Percentiles rank a stretch among this genome's conserved stretches.
phyloP scores from a whole-genome alignment of 805 yeast genomes.

The Saturnispora zaruensis region DNA sequence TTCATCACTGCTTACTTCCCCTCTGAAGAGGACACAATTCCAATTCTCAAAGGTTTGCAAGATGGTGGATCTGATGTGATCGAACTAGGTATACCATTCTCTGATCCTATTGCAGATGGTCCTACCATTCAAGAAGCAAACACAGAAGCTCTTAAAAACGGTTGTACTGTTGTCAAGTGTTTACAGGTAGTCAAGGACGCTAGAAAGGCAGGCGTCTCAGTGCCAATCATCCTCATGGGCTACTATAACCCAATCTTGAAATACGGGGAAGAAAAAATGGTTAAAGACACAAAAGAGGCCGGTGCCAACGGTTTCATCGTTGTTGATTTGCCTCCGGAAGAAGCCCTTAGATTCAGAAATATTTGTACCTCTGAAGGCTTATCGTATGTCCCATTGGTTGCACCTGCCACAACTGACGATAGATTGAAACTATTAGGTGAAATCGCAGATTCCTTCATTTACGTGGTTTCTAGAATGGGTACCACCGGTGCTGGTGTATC shows the following conservation, averaged over 20 bases:
- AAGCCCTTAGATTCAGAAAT: slow-evolving; percentile 79
- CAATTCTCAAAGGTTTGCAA: slow-evolving; percentile 80
- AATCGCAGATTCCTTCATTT: slow-evolving; percentile 91
- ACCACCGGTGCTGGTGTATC: slow-evolving; percentile 82
- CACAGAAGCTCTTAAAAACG: slow-evolving; percentile 72
- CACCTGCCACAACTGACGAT: slow-evolving; percentile 93
- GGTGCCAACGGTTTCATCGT: slow-evolving; percentile 95
- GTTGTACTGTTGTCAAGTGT: slow-evolving; percentile 61
- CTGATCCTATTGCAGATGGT: slow-evolving; percentile 99
- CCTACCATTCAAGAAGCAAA: slow-evolving; percentile 92
- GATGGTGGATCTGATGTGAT: slow-evolving; percentile 93
- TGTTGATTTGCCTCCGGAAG: slow-evolving; percentile 97
- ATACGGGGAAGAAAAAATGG: slow-evolving; percentile 81
- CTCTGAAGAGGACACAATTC: slow-evolving; percentile 76
- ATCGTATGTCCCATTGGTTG: slow-evolving; percentile 87
- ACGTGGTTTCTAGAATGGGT: slow-evolving; percentile 97
- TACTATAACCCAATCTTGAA: slow-evolving; percentile 90
- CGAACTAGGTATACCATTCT: slow-evolving; percentile 92
- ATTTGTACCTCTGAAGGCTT: slow-evolving; percentile 59
- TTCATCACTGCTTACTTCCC: slow-evolving; percentile 96
- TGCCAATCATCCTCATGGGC: slow-evolving; percentile 93
- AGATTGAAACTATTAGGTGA: slow-evolving; percentile 69
- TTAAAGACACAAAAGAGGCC: slow-evolving; percentile 68
- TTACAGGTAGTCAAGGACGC: slow-evolving; percentile 69
- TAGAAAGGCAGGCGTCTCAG: slow-evolving; percentile 71